Evolutionary conservation across 306 rosid genomes (phyloP), one percentile per base, ranked within the genome.

Genomic region (Crataegus laevigata): DNA sequence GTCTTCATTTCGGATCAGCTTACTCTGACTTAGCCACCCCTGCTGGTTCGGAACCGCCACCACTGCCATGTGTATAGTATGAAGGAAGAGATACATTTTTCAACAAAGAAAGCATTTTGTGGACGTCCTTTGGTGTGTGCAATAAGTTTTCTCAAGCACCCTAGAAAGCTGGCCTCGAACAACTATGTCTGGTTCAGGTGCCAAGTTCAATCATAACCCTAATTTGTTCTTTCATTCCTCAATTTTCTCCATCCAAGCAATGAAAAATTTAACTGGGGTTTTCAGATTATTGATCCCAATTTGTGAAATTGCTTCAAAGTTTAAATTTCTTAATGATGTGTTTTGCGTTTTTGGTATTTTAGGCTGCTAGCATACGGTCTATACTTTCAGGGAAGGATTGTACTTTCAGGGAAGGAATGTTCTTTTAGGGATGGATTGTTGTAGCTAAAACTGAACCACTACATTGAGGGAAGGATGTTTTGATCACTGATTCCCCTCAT

Each of bases 361-460:
- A 94, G 97, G 98, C 97, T 78, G 85, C 97, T 88, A 86, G 89
- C 51, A 76, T 94, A 45, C 93, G 93, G 6, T 77, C 91, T 74
- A 88, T 94, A 81, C 80, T 87, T 55, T 87, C 93, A 50, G 93
- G 88, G 65, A 88, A 87, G 76, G 98, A 94, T 80, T n/a, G n/a
- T 94, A 81, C 80, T 87, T 55, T 87, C 93, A 50, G 93, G 88
- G 65, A 88, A 87, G n/a, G n/a, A n/a, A n/a, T n/a, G n/a, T n/a
- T n/a, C n/a, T n/a, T n/a, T n/a, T n/a, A n/a, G n/a, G 76, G 98
- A 94, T 80, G 90, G 81, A 75, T 94, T 73, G 82, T 94, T 82
- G 98, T 96, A 10, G 97, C 98, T 0, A 96, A 94, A 89, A 94
- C 97, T 2, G 98, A 28, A 28, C 2, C 29, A 28, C 29, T 3